Evolutionary conservation across 306 rosid genomes (phyloP).

Genomic region (Sophora flavescens): DNA sequence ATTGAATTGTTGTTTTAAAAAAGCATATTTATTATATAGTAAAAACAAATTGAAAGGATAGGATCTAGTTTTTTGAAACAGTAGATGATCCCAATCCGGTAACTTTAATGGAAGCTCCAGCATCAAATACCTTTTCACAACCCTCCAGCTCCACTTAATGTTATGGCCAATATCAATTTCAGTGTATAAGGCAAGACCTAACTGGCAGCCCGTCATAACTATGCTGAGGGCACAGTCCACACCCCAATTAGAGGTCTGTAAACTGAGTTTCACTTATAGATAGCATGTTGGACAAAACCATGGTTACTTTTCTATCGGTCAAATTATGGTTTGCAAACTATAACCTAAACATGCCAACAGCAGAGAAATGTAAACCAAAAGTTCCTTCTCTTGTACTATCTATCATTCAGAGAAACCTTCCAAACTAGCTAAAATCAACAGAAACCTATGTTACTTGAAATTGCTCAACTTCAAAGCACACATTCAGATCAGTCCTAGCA

Average conservation of each 20-base stretch:
- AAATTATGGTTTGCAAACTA: no score
- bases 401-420: background rate
- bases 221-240: background rate
- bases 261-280: no score
- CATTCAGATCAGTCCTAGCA: background rate
- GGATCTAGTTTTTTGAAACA: no score
- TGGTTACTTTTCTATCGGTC: background rate
- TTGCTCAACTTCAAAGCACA: background rate
- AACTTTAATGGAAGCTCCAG: background rate
- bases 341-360: no score
- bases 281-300: background rate
- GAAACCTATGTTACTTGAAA: background rate
- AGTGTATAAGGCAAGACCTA: background rate
- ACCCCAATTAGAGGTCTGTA: no score
- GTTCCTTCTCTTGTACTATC: background rate
- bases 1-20: no score
- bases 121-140: background rate
- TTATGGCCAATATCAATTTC: background rate
- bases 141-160: background rate
- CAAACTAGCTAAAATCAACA: background rate
- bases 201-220: background rate
- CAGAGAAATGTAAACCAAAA: background rate
- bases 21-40: no score
- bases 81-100: no score
- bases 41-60: no score